Evolutionary conservation across 2,329 filamentous ascomycete species (phyloP).

Genomic region (Fusarium paranaense): DNA sequence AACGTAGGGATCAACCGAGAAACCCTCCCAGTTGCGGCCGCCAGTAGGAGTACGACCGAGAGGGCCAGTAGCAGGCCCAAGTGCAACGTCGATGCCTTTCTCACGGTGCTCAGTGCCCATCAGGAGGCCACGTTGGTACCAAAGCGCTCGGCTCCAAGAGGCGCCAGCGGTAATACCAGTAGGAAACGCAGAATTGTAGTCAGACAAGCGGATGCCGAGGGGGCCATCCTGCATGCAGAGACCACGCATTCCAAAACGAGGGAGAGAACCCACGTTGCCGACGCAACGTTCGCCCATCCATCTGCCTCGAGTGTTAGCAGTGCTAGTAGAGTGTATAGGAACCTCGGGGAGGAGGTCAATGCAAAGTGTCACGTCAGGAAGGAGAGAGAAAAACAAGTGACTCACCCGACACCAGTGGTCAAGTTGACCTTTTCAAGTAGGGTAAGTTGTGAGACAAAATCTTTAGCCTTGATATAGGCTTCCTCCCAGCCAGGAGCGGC

Average conservation of each 20-base stretch:
- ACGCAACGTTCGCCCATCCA: conserved; percentile 76
- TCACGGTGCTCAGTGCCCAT: conserved; percentile 73
- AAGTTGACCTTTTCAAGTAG: conserved; percentile 93
- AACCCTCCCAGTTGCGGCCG: conserved; percentile 74
- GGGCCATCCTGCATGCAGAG: conserved; percentile 92
- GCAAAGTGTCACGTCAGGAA: neutral
- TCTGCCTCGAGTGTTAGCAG: conserved; percentile 36
- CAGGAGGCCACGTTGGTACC: conserved; percentile 62
- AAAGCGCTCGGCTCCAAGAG: conserved; percentile 81
- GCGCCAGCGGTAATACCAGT: conserved; percentile 83
- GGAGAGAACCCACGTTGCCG: conserved; percentile 78
- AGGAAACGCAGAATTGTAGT: conserved; percentile 86
- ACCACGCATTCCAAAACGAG: conserved; percentile 75
- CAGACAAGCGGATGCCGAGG: conserved; percentile 79
- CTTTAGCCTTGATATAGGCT: conserved; percentile 80
- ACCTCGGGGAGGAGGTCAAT: conserved; percentile 40
- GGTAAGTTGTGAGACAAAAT: conserved; percentile 86
- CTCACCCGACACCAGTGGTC: conserved; percentile 88
- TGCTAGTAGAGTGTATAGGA: neutral
- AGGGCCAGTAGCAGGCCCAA: conserved; percentile 63
- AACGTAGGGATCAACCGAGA: conserved; percentile 78
- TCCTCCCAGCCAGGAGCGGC: conserved; percentile 77
- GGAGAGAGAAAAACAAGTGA: conserved; percentile 12
- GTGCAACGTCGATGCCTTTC: conserved; percentile 81
- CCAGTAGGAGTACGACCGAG: conserved; percentile 59